These are phyloP conservation scores for Populus alba DNA, from an alignment of 345 rosid genomes.

Conservation along the genomic window DNA sequence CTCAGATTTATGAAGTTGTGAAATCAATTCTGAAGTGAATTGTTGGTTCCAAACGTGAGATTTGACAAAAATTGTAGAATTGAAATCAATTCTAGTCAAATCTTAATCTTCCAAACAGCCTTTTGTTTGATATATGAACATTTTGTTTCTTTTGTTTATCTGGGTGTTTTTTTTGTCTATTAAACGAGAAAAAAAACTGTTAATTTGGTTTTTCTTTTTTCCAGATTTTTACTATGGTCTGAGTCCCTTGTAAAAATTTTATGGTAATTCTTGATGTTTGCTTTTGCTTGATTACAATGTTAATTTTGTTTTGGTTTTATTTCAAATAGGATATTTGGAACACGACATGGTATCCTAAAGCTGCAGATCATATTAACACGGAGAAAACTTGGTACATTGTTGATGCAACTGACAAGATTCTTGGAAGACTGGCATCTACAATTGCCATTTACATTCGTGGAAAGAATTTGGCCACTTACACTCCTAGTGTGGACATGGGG, in stretches of 20 bases:
- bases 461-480: constrained; percentile 80
- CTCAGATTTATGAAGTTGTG: too few relatives aligned
- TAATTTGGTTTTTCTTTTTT: neutral
- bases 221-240: neutral
- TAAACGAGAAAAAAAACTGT: neutral
- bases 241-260: neutral
- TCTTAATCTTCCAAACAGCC: too few relatives aligned
- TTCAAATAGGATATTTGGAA: constrained; percentile 85
- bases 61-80: too few relatives aligned
- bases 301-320: neutral
- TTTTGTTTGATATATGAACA: too few relatives aligned
- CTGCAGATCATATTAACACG: constrained; percentile 74
- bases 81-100: too few relatives aligned
- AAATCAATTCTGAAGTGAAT: too few relatives aligned
- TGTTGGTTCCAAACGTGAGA: too few relatives aligned
- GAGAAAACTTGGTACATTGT: constrained; percentile 86
- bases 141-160: neutral
- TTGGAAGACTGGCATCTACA: constrained; percentile 86
- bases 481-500: constrained; percentile 99
- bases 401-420: constrained; percentile 88
- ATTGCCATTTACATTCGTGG: constrained; percentile 89
- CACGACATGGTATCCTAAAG: constrained; percentile 95
- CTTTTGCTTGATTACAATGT: neutral
- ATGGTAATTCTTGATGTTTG: neutral
- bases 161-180: neutral